phyloP scores from a whole-genome alignment of 1,284 basidiomycete genomes.

The Austroboletus niveus region DNA sequence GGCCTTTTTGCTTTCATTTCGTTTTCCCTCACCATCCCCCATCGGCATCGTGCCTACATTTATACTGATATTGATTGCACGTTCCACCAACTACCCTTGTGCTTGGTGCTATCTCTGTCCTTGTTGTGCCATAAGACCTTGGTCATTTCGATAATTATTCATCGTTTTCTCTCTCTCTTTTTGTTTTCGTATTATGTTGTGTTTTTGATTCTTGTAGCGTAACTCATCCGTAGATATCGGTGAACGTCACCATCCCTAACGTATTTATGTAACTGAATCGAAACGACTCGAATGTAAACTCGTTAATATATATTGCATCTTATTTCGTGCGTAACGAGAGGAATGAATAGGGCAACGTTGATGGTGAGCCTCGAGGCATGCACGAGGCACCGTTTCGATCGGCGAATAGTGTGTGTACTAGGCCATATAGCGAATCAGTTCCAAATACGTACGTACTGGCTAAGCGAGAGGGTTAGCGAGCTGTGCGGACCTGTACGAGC shows the following conservation, averaged over 20 bases:
- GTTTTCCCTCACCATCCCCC: slow-evolving; percentile 2
- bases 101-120: slow-evolving; percentile 9
- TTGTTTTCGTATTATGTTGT: slow-evolving; percentile 3
- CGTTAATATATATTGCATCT: slow-evolving; percentile 14
- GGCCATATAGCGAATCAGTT: neutral
- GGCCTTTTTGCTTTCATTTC: slow-evolving; percentile 18
- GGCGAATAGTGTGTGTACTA: neutral
- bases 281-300: slow-evolving; percentile 6
- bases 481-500: neutral
- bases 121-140: neutral
- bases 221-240: slow-evolving; percentile 33
- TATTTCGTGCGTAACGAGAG: neutral
- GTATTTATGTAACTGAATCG: slow-evolving; percentile 29
- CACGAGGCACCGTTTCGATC: slow-evolving; percentile 10
- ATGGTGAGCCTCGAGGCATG: slow-evolving; percentile 13
- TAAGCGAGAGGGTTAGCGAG: neutral
- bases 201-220: slow-evolving; percentile 31
- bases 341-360: neutral
- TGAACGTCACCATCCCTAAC: slow-evolving; percentile 18
- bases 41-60: slow-evolving; percentile 11
- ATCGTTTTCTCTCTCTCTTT: neutral
- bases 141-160: slow-evolving; percentile 24
- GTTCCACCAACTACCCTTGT: slow-evolving; percentile 13
- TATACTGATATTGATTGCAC: slow-evolving; percentile 34
- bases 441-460: neutral